These are phyloP conservation scores for Babesia bovis DNA, from an alignment of 169 alveolate genomes.

Conservation along the genomic window DNA sequence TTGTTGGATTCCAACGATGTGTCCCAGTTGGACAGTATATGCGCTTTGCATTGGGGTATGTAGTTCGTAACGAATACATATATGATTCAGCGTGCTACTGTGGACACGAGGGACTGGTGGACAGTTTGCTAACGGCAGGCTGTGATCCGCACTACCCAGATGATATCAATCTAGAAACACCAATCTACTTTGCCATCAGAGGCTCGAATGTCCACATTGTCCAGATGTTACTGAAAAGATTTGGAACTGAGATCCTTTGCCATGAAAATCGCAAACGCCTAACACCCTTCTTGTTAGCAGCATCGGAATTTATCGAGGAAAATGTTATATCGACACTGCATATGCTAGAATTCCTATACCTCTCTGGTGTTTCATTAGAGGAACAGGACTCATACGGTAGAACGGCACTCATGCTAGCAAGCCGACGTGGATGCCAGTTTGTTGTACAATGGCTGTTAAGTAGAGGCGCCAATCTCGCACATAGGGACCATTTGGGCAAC, in stretches of 20 bases:
- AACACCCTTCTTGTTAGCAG: conserved; percentile 84
- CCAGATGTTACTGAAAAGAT: conserved; percentile 64
- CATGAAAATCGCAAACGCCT: conserved; percentile 71
- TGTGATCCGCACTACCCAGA: conserved; percentile 75
- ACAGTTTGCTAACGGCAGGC: conserved; percentile 61
- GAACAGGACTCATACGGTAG: conserved; percentile 87
- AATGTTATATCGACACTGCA: conserved; percentile 75
- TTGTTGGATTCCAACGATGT: conserved; percentile 28
- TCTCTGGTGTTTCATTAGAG: conserved; percentile 86
- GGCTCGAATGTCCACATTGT: conserved; percentile 75
- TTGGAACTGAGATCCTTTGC: conserved; percentile 72
- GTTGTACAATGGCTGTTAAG: conserved; percentile 87
- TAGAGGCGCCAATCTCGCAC: conserved; percentile 81
- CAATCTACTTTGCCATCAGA: conserved; percentile 77
- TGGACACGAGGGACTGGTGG: conserved; percentile 71
- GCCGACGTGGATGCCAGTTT: conserved; percentile 81
- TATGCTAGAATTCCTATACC: conserved; percentile 82
- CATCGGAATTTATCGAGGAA: conserved; percentile 82
- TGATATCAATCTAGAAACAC: conserved; percentile 76
- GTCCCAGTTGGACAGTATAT: conserved; percentile 31
- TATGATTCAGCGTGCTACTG: conserved; percentile 70
- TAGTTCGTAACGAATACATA: background rate
- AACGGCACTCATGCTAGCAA: conserved; percentile 86
- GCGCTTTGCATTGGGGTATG: conserved; percentile 68
- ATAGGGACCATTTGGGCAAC: conserved; percentile 78